Conservation (phyloP, 176 grass and related monocot species). For the Alloteropsis semialata region DNA sequence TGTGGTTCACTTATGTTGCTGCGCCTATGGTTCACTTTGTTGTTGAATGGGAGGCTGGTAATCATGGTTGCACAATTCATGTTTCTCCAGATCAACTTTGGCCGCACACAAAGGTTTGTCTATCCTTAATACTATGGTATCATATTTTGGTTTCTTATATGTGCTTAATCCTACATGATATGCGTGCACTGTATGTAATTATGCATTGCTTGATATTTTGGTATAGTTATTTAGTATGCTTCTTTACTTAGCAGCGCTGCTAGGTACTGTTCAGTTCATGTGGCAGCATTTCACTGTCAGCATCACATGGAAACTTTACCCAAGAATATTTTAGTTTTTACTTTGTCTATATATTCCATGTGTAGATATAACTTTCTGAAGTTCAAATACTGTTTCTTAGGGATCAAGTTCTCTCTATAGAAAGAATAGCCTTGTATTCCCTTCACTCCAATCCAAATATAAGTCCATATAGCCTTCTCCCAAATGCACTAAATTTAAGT, state of each 20-base stretch:
- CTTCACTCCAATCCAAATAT: no score
- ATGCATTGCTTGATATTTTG: slow-evolving; percentile 15
- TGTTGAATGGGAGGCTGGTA: slow-evolving; percentile 80
- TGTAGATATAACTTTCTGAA: not conserved
- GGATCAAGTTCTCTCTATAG: not conserved
- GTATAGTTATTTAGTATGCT: slow-evolving; percentile 12
- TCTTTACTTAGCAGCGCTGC: not conserved
- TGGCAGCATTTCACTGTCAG: not conserved
- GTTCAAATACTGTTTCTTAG: not conserved
- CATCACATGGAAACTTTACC: not conserved
- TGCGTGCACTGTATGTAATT: slow-evolving; percentile 23
- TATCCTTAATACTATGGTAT: not conserved
- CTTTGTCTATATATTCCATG: not conserved
- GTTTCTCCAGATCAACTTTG: slow-evolving; percentile 95
- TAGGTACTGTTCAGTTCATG: slow-evolving; percentile 4
- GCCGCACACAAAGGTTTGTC: slow-evolving; percentile 92
- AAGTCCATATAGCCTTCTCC: no score
- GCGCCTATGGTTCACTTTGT: slow-evolving; percentile 88
- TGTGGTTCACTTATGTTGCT: slow-evolving; percentile 86
- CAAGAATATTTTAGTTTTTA: not conserved
- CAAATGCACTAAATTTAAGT: not conserved
- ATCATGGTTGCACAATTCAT: slow-evolving; percentile 73
- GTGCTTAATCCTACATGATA: slow-evolving; percentile 36
- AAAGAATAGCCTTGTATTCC: not conserved
- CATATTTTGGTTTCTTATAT: not conserved